phyloP scores from a whole-genome alignment of 2,329 filamentous ascomycete genomes.

The Talaromyces sp. region DNA sequence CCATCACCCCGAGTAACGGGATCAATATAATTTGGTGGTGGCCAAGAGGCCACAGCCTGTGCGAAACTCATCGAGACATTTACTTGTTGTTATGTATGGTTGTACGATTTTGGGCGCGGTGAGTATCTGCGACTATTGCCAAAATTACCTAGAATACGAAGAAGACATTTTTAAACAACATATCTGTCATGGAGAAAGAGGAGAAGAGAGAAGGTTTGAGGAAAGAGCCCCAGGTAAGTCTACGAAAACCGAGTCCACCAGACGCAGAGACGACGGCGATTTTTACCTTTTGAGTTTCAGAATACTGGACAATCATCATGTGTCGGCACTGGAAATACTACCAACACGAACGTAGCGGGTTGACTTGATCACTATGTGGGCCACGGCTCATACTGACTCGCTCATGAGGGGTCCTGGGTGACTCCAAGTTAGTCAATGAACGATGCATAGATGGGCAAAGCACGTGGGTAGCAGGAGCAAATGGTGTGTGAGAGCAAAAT shows the following conservation, averaged over 20 bases:
- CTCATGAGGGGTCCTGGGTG: neutral
- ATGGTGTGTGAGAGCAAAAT: neutral
- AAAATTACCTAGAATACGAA: neutral
- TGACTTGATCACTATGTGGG: neutral
- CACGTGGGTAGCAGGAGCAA: neutral
- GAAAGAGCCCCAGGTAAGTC: neutral
- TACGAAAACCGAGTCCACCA: neutral
- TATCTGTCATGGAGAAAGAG: neutral
- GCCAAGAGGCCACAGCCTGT: conserved; percentile 34
- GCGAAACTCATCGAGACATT: conserved; percentile 10
- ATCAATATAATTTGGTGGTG: conserved; percentile 47
- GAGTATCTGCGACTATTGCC: neutral
- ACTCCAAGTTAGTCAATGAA: neutral
- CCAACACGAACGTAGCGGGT: neutral
- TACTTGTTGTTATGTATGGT: neutral
- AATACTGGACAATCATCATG: neutral
- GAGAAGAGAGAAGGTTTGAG: neutral
- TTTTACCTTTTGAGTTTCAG: neutral
- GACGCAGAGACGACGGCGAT: neutral
- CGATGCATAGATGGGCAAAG: neutral
- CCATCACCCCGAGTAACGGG: conserved; percentile 46
- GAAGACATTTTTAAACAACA: neutral
- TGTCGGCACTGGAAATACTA: neutral
- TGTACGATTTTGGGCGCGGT: neutral
- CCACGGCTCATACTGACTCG: neutral